phyloP scores from a whole-genome alignment of 2,329 filamentous ascomycete genomes.

The Cordyceps cicadae region DNA sequence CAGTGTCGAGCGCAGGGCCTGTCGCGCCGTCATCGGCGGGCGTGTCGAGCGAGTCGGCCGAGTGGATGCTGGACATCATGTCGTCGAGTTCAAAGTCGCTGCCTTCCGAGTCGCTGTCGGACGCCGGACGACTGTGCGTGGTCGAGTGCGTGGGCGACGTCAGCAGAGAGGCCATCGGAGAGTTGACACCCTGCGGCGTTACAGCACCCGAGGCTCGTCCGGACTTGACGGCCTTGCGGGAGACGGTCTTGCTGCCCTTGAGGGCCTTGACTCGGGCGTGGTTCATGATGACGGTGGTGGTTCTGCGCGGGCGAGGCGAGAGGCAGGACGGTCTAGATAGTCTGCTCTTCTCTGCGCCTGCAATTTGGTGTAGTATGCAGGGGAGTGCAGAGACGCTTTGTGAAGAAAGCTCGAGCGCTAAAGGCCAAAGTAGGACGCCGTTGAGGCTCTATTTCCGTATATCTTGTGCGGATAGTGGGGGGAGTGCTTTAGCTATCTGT shows the following conservation, averaged over 20 bases:
- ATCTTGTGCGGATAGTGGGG: not conserved
- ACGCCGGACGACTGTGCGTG: slow-evolving; percentile 52
- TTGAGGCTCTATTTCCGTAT: not conserved
- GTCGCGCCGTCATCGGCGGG: slow-evolving; percentile 42
- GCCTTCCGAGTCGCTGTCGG: slow-evolving; percentile 47
- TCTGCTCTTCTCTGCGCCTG: slow-evolving; percentile 14
- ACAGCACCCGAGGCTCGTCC: slow-evolving; percentile 49
- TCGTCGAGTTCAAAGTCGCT: slow-evolving; percentile 30
- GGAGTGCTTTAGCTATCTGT: not conserved
- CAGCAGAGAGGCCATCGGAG: slow-evolving; percentile 48
- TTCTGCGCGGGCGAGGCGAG: not conserved
- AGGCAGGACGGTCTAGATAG: slow-evolving; percentile 13
- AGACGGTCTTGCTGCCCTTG: slow-evolving; percentile 63
- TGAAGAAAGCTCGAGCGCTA: not conserved
- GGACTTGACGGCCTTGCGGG: slow-evolving; percentile 55
- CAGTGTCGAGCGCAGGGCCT: slow-evolving; percentile 49
- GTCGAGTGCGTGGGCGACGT: slow-evolving; percentile 53
- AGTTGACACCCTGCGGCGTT: slow-evolving; percentile 44
- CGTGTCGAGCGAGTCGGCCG: slow-evolving; percentile 35
- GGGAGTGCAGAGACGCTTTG: not conserved
- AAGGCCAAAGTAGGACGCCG: not conserved
- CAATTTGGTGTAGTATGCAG: not conserved
- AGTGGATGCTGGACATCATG: slow-evolving; percentile 35
- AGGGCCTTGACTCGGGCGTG: slow-evolving; percentile 61
- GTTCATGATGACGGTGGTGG: slow-evolving; percentile 38